phyloP scores from a whole-genome alignment of 495 filamentous ascomycete genomes.

The Staphylotrichum longicolle region DNA sequence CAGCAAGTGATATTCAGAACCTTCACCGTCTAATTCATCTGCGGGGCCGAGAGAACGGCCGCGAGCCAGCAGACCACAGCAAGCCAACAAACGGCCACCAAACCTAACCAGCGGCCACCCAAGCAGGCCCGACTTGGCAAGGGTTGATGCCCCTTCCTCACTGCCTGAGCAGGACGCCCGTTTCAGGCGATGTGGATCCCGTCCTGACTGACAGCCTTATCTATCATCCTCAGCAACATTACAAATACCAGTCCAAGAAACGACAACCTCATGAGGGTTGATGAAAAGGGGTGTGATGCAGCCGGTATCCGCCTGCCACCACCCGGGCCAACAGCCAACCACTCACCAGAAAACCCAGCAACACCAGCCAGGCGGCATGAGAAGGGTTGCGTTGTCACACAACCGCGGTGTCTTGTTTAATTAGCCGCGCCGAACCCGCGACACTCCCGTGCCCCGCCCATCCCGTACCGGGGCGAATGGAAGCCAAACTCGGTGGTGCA shows the following conservation, averaged over 20 bases:
- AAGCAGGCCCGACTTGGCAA: background rate
- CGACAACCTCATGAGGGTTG: no score
- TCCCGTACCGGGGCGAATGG: constrained; percentile 2
- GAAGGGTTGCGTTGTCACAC: background rate
- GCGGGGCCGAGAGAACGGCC: no score
- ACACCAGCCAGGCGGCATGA: background rate
- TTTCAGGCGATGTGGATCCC: constrained; percentile 2
- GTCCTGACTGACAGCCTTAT: background rate
- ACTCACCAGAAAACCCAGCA: no score
- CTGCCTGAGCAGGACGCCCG: background rate
- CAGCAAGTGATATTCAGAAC: no score
- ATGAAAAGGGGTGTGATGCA: no score
- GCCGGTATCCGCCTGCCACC: no score
- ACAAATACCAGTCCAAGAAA: no score
- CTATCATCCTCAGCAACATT: no score
- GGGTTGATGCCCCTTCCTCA: background rate
- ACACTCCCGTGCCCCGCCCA: background rate
- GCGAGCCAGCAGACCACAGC: no score
- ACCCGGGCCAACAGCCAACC: no score
- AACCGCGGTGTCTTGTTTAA: background rate
- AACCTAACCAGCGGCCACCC: background rate
- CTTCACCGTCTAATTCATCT: no score
- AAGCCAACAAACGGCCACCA: no score
- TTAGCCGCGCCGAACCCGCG: constrained; percentile 10
- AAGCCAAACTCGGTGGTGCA: background rate